phyloP scores from a whole-genome alignment of 768 basidiomycete genomes.

The Leccinum subtestaceum region DNA sequence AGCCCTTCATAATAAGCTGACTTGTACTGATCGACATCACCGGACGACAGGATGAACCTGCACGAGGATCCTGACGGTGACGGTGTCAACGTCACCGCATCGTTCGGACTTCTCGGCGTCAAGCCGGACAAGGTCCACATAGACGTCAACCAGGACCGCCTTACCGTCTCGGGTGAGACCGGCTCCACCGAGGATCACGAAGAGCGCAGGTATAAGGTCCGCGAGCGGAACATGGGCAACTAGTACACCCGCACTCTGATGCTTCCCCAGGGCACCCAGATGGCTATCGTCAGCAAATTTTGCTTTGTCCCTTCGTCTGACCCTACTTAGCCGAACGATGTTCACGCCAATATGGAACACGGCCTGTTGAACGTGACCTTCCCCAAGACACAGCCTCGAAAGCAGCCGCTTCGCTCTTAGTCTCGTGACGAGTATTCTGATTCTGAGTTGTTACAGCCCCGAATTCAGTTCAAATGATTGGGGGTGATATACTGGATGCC shows the following conservation, averaged over 20 bases:
- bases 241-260: conserved; percentile 45
- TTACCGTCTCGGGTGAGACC: conserved; percentile 52
- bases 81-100: too few species aligned
- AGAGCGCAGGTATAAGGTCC: conserved; percentile 34
- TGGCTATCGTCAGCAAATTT: conserved; percentile 13
- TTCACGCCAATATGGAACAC: conserved; percentile 45
- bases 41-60: too few species aligned
- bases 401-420: conserved; percentile 20
- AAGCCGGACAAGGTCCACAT: conserved; percentile 48
- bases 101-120: too few species aligned
- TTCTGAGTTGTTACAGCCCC: too few species aligned
- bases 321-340: conserved; percentile 27
- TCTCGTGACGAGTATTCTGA: too few species aligned
- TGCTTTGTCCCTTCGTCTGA: too few species aligned
- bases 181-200: conserved; percentile 25
- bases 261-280: conserved; percentile 46
- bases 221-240: conserved; percentile 47
- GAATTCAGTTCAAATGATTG: too few species aligned
- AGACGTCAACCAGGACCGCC: conserved; percentile 47
- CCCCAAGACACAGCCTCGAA: conserved; percentile 44
- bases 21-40: too few species aligned
- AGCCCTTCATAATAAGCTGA: too few species aligned
- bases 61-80: too few species aligned
- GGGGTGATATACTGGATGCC: too few species aligned
- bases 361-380: conserved; percentile 37